Conservation (phyloP, 1,284 basidiomycete species). For the Agaricales sp. region DNA sequence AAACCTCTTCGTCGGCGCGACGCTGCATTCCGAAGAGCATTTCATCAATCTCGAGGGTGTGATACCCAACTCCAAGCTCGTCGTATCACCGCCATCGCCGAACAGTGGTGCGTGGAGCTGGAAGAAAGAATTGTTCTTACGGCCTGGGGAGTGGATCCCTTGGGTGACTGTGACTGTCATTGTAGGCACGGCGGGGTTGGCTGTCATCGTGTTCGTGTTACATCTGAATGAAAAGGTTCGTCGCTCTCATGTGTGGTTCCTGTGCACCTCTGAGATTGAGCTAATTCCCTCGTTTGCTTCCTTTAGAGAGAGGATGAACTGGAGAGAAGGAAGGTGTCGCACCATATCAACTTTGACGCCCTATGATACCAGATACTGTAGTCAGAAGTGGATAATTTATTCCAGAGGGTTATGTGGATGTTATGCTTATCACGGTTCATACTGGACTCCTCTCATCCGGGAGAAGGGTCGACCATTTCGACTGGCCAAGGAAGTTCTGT, state of each 20-base stretch:
- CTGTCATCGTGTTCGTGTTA: conserved; percentile 76
- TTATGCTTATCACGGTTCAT: too few species aligned
- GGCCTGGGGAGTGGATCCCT: conserved; percentile 96
- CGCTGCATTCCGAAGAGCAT: conserved; percentile 60
- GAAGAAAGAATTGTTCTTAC: conserved; percentile 85
- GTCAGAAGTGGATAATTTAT: neutral
- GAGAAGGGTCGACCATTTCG: too few species aligned
- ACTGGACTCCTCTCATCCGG: too few species aligned
- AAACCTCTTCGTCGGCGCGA: conserved; percentile 88
- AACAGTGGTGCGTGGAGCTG: conserved; percentile 51
- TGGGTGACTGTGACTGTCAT: conserved; percentile 89
- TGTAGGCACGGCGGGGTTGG: conserved; percentile 65
- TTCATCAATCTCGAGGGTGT: conserved; percentile 91
- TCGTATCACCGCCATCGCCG: conserved; percentile 74
- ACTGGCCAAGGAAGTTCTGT: too few species aligned
- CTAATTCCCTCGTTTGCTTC: conserved; percentile 7
- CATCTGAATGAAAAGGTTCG: conserved; percentile 87
- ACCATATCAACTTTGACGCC: conserved; percentile 96
- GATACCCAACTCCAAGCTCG: conserved; percentile 94
- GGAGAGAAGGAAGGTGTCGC: conserved; percentile 78
- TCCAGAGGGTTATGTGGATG: neutral
- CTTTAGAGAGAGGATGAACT: conserved; percentile 82
- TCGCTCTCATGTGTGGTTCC: conserved; percentile 4
- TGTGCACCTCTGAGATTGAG: conserved; percentile 3
- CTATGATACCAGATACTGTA: conserved; percentile 42